Base-by-base conservation (phyloP, 2,329 filamentous ascomycete genomes). In the Phyllachora maydis region DNA sequence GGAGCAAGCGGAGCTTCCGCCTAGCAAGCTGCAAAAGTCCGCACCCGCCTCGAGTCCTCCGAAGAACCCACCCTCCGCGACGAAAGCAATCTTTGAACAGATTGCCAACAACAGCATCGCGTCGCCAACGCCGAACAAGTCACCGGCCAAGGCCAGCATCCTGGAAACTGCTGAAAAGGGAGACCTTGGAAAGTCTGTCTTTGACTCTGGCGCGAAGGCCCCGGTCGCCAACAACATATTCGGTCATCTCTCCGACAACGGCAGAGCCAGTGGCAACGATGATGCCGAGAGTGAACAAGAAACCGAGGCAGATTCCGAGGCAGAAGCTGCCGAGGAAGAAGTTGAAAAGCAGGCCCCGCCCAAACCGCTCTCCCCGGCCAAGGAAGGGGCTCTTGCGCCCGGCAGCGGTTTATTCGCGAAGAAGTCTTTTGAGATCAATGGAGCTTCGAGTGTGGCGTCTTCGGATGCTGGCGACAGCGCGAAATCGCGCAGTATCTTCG, bases 81-180 rank as follows among this genome's bases (percentile, higher is more conserved):
- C 63, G 16, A 62, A 59, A 31, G 53, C 57, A 8, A 47, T 65
- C 12, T 64, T 69, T 22, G 64, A 65, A 33, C 60, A 54, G 37
- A 58, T 65, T 29, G 53, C 60, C 26, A 64, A 64, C 39, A 61
- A 57, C 26, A 37, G 29, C 8, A 26, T 35, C 6, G 34, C 44
- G 7, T 38, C 49, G 18, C 23, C 42, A 4, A n/a, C n/a, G n/a
- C n/a, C n/a, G n/a, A n/a, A n/a, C n/a, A 48, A 48, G 31, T 21
- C 45, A 5, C 18, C 35, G 8, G 26, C 40, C 17, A 45, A 46
- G 32, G 30, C 8, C 19, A 19, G 11, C 27, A 7, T 32, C 18
- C 28, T 32, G 17, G 26, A 45, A 6, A 34, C 40, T 6, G 18
- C 25, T 2, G 25, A 23, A 29, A 49, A 50, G 35, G 32, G 45